A percentile compares a stretch with the other conserved stretches of the same genome.
Conservation (phyloP, 345 rosid genomes). For the Kandelia obovata region DNA sequence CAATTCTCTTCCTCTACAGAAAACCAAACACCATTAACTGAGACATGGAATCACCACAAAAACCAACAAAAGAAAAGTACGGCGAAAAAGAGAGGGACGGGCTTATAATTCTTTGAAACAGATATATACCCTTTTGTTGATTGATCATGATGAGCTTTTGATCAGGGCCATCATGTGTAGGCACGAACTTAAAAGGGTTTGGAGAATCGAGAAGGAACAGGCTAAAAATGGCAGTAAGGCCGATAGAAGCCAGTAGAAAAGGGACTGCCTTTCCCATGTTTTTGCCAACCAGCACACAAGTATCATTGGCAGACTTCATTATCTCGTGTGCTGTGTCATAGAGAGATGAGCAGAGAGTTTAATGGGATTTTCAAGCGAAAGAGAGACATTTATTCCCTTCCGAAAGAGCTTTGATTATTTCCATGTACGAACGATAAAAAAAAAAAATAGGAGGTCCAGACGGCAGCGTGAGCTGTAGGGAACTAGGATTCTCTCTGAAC, state of each 20-base stretch:
- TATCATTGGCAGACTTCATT: constrained; percentile 23
- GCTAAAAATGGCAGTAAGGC: constrained; percentile 47
- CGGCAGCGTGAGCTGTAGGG: not conserved
- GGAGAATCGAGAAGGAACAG: constrained; percentile 51
- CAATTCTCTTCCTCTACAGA: constrained; percentile 34
- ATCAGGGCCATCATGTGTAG: constrained; percentile 17
- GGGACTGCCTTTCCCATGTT: constrained; percentile 32
- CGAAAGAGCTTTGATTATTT: not conserved
- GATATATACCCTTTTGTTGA: constrained; percentile 9
- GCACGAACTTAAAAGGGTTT: constrained; percentile 35
- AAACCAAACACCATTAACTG: not conserved
- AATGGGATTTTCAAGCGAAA: not conserved
- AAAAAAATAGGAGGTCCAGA: too few species aligned
- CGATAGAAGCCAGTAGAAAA: constrained; percentile 42
- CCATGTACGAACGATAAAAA: not conserved
- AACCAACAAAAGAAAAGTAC: not conserved
- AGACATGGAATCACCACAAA: not conserved
- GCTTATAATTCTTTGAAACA: not conserved
- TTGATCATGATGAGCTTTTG: constrained; percentile 20
- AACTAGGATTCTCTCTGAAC: not conserved
- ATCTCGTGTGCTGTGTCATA: not conserved
- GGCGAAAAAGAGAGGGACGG: not conserved
- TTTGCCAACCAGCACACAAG: constrained; percentile 2
- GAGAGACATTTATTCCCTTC: not conserved
- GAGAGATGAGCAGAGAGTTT: not conserved